phyloP scores from a whole-genome alignment of 164 flowering plant genomes.

The Umbellularia californica region DNA sequence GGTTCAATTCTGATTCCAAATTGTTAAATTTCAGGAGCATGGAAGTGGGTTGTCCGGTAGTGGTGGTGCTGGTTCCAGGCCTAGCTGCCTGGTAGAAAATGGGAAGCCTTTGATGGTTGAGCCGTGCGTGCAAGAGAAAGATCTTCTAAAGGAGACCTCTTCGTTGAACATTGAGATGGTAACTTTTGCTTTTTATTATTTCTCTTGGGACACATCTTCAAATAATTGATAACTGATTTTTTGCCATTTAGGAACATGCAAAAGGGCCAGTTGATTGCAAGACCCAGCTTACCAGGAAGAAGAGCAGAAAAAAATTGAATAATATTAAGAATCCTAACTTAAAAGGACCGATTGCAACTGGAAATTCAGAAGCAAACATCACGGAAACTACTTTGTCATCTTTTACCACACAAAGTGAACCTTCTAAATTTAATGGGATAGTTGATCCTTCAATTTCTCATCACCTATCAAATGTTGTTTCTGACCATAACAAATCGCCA shows the following conservation, averaged over 20 bases:
- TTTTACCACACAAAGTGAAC: slow-evolving; percentile 22
- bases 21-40: slow-evolving; percentile 38
- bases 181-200: slow-evolving; percentile 13
- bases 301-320: slow-evolving; percentile 41
- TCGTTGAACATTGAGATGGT: slow-evolving; percentile 33
- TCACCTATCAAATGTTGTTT: slow-evolving; percentile 11
- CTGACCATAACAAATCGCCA: background rate
- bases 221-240: slow-evolving; percentile 27
- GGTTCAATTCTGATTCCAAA: slow-evolving; percentile 14
- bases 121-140: slow-evolving; percentile 11
- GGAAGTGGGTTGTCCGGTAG: slow-evolving; percentile 19
- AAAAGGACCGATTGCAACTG: slow-evolving; percentile 17
- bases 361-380: slow-evolving; percentile 18
- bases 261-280: slow-evolving; percentile 33
- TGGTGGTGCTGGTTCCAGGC: slow-evolving; percentile 1
- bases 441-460: slow-evolving; percentile 23
- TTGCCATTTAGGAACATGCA: slow-evolving; percentile 38
- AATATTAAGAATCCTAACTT: slow-evolving; percentile 31
- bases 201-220: slow-evolving; percentile 5
- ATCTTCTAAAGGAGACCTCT: slow-evolving; percentile 13
- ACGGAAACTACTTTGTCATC: slow-evolving; percentile 23
- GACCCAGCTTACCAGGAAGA: slow-evolving; percentile 37
- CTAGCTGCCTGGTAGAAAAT: slow-evolving; percentile 11
- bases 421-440: slow-evolving; percentile 9
- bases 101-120: slow-evolving; percentile 15